phyloP scores from a whole-genome alignment of 345 rosid species.

The Citrus australasica region DNA sequence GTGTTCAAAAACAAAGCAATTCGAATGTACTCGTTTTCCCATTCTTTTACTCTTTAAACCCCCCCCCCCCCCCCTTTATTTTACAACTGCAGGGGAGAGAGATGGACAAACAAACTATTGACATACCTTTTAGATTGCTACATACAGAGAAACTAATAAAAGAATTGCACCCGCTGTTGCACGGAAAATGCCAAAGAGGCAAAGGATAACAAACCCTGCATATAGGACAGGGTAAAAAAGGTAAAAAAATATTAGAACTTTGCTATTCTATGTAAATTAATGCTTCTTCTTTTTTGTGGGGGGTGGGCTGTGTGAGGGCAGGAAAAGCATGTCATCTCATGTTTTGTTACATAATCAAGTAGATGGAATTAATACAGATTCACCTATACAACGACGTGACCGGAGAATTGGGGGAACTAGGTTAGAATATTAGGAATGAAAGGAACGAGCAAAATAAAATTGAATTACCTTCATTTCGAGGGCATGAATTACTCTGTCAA shows the following conservation, averaged over 20 bases:
- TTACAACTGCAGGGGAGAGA: slow-evolving; percentile 41
- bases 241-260: slow-evolving; percentile 3
- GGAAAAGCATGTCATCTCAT: not conserved
- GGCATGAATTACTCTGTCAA: slow-evolving; percentile 36
- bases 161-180: slow-evolving; percentile 42
- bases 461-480: slow-evolving; percentile 30
- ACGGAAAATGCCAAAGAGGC: slow-evolving; percentile 20
- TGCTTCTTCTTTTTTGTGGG: too few relatives aligned
- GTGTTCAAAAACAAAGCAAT: slow-evolving; percentile 20
- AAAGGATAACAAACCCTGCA: slow-evolving; percentile 37
- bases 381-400: not conserved
- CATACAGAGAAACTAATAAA: slow-evolving; percentile 54
- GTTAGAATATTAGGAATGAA: not conserved
- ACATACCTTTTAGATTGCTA: slow-evolving; percentile 39
- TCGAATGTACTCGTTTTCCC: slow-evolving; percentile 12
- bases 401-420: not conserved
- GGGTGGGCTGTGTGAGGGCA: too few relatives aligned
- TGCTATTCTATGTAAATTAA: too few relatives aligned
- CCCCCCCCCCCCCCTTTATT: slow-evolving; percentile 25
- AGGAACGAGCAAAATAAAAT: not conserved
- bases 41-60: slow-evolving; percentile 19
- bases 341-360: not conserved
- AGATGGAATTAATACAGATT: not conserved
- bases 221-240: not conserved
- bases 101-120: slow-evolving; percentile 18